These are phyloP conservation scores for Aspergillus sp. DNA, from an alignment of 2,329 filamentous ascomycete species.

Conservation along the genomic window DNA sequence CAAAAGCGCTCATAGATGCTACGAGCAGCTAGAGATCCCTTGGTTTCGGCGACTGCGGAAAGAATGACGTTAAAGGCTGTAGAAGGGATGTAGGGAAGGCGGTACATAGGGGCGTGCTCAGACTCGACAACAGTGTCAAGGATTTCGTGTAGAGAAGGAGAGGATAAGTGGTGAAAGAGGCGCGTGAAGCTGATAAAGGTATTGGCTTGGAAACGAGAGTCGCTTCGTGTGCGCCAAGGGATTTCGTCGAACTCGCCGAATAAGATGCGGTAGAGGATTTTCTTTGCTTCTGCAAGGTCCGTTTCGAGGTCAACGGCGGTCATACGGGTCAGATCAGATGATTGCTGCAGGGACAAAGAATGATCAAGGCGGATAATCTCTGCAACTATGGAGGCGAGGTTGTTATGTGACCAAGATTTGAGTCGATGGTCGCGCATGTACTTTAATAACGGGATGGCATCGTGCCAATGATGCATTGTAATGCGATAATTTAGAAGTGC, in stretches of 20 bases:
- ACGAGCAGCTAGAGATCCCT: slow-evolving; percentile 50
- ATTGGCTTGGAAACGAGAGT: slow-evolving; percentile 27
- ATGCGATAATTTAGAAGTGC: slow-evolving; percentile 37
- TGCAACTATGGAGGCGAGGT: slow-evolving; percentile 35
- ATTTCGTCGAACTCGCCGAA: slow-evolving; percentile 34
- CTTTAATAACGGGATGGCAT: slow-evolving; percentile 30
- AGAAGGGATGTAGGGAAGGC: slow-evolving; percentile 32
- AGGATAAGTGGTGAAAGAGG: slow-evolving; percentile 34
- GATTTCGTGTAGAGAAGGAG: slow-evolving; percentile 29
- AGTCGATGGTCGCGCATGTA: slow-evolving; percentile 34
- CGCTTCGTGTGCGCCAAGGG: slow-evolving; percentile 17
- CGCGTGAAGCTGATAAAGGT: slow-evolving; percentile 29
- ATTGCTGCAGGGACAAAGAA: slow-evolving; percentile 12
- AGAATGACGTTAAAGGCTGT: slow-evolving; percentile 55
- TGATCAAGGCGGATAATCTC: slow-evolving; percentile 43
- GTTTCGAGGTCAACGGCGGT: slow-evolving; percentile 12
- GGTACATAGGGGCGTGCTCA: slow-evolving; percentile 14
- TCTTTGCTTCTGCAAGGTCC: slow-evolving; percentile 27
- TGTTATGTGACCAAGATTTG: slow-evolving; percentile 40
- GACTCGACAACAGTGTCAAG: slow-evolving; percentile 20
- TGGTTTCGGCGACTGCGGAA: slow-evolving; percentile 52
- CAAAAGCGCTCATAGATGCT: slow-evolving; percentile 52
- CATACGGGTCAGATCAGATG: background rate
- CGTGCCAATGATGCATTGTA: slow-evolving; percentile 34
- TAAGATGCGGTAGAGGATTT: slow-evolving; percentile 35